Conservation (phyloP, 2,329 filamentous ascomycete species). For the Ceratocystis cacaofunesta region DNA sequence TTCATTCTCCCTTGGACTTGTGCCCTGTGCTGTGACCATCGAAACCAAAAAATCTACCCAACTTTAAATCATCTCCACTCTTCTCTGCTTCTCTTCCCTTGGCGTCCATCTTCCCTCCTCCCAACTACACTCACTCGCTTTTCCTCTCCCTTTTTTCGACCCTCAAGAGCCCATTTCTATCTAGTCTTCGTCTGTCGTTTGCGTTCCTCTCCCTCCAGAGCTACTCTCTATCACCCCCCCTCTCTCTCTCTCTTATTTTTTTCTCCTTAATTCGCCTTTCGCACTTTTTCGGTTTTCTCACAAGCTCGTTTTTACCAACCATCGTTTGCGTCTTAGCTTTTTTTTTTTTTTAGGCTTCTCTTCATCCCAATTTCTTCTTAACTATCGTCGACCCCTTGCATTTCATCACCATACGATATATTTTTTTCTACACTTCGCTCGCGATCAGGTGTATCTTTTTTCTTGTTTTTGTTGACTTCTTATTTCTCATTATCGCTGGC, state of each 20-base stretch:
- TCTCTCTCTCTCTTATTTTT: background rate
- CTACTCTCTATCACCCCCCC: background rate
- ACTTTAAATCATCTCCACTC: background rate
- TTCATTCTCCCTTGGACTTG: background rate
- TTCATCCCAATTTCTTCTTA: background rate
- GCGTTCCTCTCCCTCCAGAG: background rate
- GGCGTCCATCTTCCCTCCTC: background rate
- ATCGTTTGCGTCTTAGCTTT: background rate
- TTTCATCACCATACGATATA: conserved; percentile 4
- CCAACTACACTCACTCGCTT: background rate
- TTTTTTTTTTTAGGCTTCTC: background rate
- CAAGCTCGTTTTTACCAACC: background rate
- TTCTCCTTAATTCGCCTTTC: background rate
- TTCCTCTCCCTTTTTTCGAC: conserved; percentile 3
- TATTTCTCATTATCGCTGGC: conserved; percentile 3
- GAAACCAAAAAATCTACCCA: background rate
- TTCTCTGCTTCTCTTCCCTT: conserved; percentile 8
- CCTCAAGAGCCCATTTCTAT: background rate
- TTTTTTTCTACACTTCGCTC: conserved; percentile 1
- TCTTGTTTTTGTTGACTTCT: conserved; percentile 3
- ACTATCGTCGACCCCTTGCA: conserved; percentile 4
- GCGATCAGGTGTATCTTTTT: conserved; percentile 6
- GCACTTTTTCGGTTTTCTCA: background rate
- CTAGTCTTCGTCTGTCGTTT: conserved; percentile 3
- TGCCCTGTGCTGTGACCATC: conserved; percentile 7